Evolutionary conservation across 2,329 filamentous ascomycete species (phyloP), one percentile per base, ranked within the genome.

Genomic region (Zymoseptoria crescenta): DNA sequence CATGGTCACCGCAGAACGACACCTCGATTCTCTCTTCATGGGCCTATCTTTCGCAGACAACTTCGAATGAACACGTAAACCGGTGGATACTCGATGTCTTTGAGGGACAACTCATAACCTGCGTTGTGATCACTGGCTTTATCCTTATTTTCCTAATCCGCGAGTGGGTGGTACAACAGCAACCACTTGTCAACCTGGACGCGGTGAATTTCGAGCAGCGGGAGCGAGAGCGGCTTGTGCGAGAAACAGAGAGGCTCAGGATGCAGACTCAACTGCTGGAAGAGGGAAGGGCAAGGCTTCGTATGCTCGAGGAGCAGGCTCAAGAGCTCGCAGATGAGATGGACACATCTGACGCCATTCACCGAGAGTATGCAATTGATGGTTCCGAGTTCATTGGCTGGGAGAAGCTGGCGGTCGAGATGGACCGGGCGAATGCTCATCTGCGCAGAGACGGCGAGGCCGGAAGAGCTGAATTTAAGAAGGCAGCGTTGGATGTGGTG

Each of bases 111-210:
- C 83, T 97, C 53, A 96, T 99, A 66, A 99, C 93, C 0, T 77
- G 96, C 5, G 77, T 95, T 9, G 90, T 97, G 55, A 93, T 99
- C 7, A 82, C 96, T 51, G 91, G 88, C 59, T 99, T 97, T 74
- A 96, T 99, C 60, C 78, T 99, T n/a, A 86, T 99, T 49, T 99
- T 99, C 66, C 77, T 99, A 3, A 96, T 99, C 52, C 81, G 95
- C 52, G 94, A 99, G 76, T 99, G 96, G 82, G 94, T 99, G 55
- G 91, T 99, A 8, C 94, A 99, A 72, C 94, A 99, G 72, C 94
- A 99, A 71, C 94, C 93, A 4, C 87, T 92, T 64, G 87, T 94
- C 66, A 95, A 96, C 49, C 57, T 71, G 19, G 67, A 70, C 27
- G 61, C 65, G 5, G 48, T 67, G 9, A 65, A 67, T 28, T 62